phyloP scores from a whole-genome alignment of 1,284 basidiomycete genomes.

The Leccinum pachyderme region DNA sequence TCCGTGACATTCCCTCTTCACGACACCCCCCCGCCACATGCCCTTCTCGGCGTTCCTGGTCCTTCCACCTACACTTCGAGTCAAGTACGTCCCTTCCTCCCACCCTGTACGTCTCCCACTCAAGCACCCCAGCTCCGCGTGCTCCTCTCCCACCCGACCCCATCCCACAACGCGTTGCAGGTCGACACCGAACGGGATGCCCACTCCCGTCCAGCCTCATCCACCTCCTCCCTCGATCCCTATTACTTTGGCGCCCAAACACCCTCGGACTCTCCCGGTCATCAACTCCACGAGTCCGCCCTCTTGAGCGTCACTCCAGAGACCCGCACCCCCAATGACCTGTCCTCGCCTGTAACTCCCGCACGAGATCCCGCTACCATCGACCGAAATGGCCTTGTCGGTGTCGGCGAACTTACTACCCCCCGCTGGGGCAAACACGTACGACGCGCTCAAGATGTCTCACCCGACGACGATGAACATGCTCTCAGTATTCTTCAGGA shows the following conservation, averaged over 20 bases:
- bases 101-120: not conserved
- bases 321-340: slow-evolving; percentile 43
- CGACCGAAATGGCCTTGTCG: slow-evolving; percentile 86
- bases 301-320: slow-evolving; percentile 44
- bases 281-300: slow-evolving; percentile 23
- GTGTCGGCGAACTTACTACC: slow-evolving; percentile 96
- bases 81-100: slow-evolving; percentile 11
- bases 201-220: slow-evolving; percentile 55
- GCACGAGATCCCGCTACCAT: slow-evolving; percentile 77
- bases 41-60: not conserved
- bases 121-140: slow-evolving; percentile 24
- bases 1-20: not conserved
- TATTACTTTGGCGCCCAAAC: slow-evolving; percentile 76
- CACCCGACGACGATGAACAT: slow-evolving; percentile 32
- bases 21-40: slow-evolving; percentile 10
- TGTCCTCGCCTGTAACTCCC: slow-evolving; percentile 73
- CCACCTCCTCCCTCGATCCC: slow-evolving; percentile 76
- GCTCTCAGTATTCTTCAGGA: slow-evolving; percentile 38
- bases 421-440: slow-evolving; percentile 76
- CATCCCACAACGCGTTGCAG: slow-evolving; percentile 23
- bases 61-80: slow-evolving; percentile 2
- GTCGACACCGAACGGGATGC: slow-evolving; percentile 33
- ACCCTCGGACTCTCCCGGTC: slow-evolving; percentile 56
- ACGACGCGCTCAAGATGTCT: slow-evolving; percentile 32
- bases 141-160: slow-evolving; percentile 22